A percentile compares a stretch with the other conserved stretches of the same genome.
Evolutionary conservation across 2,329 filamentous ascomycete species (phyloP).

Genomic region (Fusarium temperatum): DNA sequence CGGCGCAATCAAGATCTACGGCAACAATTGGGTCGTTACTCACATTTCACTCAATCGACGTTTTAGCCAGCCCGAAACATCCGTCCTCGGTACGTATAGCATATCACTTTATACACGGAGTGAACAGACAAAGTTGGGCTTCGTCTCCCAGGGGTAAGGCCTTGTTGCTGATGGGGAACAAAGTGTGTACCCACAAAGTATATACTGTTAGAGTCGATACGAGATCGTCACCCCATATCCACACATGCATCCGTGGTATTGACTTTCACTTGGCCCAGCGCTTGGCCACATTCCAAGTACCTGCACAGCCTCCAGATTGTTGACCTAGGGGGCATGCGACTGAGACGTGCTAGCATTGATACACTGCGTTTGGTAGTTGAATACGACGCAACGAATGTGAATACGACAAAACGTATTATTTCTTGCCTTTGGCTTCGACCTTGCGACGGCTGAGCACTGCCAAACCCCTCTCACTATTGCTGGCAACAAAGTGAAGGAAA

Average conservation of each 20-base stretch:
- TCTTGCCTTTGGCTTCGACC: background rate
- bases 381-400: conserved; percentile 13
- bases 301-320: conserved; percentile 39
- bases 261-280: conserved; percentile 27
- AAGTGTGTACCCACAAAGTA: conserved; percentile 26
- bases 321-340: conserved; percentile 10
- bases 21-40: conserved; percentile 5
- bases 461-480: background rate
- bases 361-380: conserved; percentile 3
- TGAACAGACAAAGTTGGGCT: conserved; percentile 15
- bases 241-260: conserved; percentile 8
- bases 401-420: conserved; percentile 1
- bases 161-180: conserved; percentile 1
- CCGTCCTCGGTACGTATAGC: background rate
- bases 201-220: conserved; percentile 44
- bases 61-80: conserved; percentile 26
- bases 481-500: background rate
- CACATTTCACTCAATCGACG: background rate
- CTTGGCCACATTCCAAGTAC: conserved; percentile 37
- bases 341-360: conserved; percentile 37
- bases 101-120: background rate
- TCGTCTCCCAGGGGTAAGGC: conserved; percentile 10
- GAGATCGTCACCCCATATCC: conserved; percentile 38
- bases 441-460: background rate
- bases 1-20: background rate